Percentiles rank a stretch among this genome's conserved stretches.
phyloP scores from a whole-genome alignment of 148 eudicot species.

The Silene latifolia region DNA sequence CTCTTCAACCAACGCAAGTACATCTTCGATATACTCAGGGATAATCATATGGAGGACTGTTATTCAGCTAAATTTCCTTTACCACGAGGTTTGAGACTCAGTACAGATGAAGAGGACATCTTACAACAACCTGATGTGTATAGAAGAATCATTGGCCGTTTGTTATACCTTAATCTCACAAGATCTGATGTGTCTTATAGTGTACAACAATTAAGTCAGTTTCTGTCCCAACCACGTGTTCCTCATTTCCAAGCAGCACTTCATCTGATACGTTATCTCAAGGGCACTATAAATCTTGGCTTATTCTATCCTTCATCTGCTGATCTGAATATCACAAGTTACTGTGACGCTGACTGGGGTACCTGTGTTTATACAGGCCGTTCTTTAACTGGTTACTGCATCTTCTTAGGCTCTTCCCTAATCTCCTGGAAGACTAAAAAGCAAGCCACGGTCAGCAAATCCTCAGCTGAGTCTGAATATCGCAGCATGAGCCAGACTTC shows the following conservation, averaged over 20 bases:
- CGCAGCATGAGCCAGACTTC: too few relatives aligned
- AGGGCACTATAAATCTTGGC: background rate
- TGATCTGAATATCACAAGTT: background rate
- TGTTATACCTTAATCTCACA: background rate
- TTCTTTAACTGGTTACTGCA: background rate
- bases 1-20: too few relatives aligned
- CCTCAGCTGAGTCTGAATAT: too few relatives aligned
- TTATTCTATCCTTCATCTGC: background rate
- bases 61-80: background rate
- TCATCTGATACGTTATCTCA: background rate
- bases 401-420: too few relatives aligned
- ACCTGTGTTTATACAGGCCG: background rate
- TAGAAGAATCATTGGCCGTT: background rate
- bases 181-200: too few relatives aligned
- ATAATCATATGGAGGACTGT: background rate
- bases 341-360: background rate
- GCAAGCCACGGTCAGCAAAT: too few relatives aligned
- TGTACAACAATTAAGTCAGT: too few relatives aligned
- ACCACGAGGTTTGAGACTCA: background rate
- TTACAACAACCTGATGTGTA: background rate
- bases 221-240: background rate
- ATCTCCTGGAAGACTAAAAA: too few relatives aligned
- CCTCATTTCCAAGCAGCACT: background rate
- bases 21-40: background rate
- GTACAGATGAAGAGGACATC: background rate